Evolutionary conservation across 2,329 filamentous ascomycete species (phyloP), one percentile per base, ranked within the genome.

Genomic region (Zymoseptoria brevis): DNA sequence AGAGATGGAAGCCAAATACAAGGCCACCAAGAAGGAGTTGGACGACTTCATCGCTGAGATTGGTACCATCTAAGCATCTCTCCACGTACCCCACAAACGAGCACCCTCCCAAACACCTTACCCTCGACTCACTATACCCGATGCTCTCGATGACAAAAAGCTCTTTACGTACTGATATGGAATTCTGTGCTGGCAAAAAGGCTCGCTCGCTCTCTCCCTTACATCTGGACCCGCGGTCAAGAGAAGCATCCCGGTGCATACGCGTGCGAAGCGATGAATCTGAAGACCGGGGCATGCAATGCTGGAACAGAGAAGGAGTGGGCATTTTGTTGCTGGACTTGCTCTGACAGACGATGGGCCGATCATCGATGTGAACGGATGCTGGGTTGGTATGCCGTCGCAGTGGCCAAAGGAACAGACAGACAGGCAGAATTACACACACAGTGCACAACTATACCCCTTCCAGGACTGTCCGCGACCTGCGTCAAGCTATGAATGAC

Each of bases 1-100:
- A 80, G 93, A 97, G 77, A 95, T 96, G 88, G 77, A 87, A 70
- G 88, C 92, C 85, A 96, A 96, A 81, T 88, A 95, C 82, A 79
- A 80, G 67, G 76, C 82, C 59, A 83, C 90, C 69, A 87, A 96
- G 83, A 93, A 93, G 83, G 91, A 96, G 76, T 81, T 96, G 73
- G 87, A 95, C 73, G 88, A 93, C 67, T 89, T 97, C 77, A 89
- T 94, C 79, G 79, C 81, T 70, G 92, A 96, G 79, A 92, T 97
- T 78, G 88, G 87, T 82, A 94, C 90, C 80, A 92, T 97, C 78
- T 97, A 86, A 85, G 35, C 35, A 13, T 45, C 35, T 45, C 13
- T 16, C 16, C 35, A 45, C 35, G 16, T 45, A 45, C 35, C 1
- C 16, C 35, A 45, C 35, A 45, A 45, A 45, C 26, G 16, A 45